These are phyloP conservation scores for Cochlearia excelsa DNA, from an alignment of 345 rosid species.

Conservation along the genomic window DNA sequence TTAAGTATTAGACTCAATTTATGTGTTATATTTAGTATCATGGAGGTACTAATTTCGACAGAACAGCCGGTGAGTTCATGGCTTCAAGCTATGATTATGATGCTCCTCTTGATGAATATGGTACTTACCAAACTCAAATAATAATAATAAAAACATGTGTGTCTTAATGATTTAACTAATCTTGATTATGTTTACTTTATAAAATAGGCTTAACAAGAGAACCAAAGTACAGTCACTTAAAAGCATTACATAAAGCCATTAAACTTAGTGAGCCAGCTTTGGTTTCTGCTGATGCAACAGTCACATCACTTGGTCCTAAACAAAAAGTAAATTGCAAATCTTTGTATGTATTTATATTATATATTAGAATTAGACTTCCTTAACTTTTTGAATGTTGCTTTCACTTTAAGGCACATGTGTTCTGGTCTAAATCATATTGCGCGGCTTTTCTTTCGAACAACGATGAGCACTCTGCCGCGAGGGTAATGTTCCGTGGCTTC, in stretches of 20 bases:
- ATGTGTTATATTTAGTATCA: slow-evolving; percentile 54
- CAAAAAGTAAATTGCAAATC: slow-evolving; percentile 53
- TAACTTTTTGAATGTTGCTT: background rate
- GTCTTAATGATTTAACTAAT: slow-evolving; percentile 9
- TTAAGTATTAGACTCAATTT: background rate
- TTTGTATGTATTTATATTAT: background rate
- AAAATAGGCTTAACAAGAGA: slow-evolving; percentile 58
- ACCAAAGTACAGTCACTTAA: slow-evolving; percentile 89
- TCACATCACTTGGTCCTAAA: slow-evolving; percentile 59
- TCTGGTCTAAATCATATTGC: slow-evolving; percentile 52
- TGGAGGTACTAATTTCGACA: slow-evolving; percentile 90
- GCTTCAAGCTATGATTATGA: slow-evolving; percentile 97
- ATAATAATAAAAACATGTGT: background rate
- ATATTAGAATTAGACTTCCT: slow-evolving; percentile 7
- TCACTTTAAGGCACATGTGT: slow-evolving; percentile 62
- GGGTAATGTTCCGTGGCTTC: slow-evolving; percentile 52
- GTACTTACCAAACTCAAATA: slow-evolving; percentile 36
- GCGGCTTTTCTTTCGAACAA: slow-evolving; percentile 89
- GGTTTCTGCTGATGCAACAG: slow-evolving; percentile 55
- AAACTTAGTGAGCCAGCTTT: slow-evolving; percentile 83
- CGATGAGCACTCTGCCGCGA: slow-evolving; percentile 45
- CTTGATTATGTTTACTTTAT: background rate
- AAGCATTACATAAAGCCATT: slow-evolving; percentile 83
- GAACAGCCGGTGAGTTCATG: slow-evolving; percentile 96
- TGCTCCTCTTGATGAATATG: slow-evolving; percentile 95